Evolutionary conservation across 257 asterid species (phyloP).

Genomic region (Euphrasia confusa): DNA sequence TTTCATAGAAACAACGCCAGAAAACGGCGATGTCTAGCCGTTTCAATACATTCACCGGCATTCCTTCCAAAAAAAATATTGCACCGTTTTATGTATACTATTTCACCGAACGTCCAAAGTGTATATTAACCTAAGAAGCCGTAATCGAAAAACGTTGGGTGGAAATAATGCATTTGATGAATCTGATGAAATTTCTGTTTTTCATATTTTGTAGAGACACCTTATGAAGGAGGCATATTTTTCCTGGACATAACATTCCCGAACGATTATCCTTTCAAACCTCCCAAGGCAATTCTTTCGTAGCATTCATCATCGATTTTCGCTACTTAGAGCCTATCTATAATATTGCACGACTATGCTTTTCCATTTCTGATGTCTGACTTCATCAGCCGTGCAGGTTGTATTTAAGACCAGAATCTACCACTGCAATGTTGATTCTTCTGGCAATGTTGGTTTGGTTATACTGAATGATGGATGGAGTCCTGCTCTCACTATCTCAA

Average conservation of each 20-base stretch:
- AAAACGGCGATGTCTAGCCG: conserved; percentile 1
- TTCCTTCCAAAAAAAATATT: no score
- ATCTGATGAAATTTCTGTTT: conserved; percentile 12
- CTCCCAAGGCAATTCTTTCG: conserved; percentile 69
- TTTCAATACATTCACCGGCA: no score
- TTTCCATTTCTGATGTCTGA: conserved; percentile 31
- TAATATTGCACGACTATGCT: no score
- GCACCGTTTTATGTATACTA: no score
- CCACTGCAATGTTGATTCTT: conserved; percentile 79
- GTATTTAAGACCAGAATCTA: conserved; percentile 85
- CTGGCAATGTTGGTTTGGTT: conserved; percentile 74
- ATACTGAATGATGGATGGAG: conserved; percentile 95
- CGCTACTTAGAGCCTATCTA: not conserved
- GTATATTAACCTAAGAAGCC: no score
- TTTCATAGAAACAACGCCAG: not conserved
- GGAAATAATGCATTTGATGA: no score
- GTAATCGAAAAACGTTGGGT: no score
- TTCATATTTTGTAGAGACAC: conserved; percentile 63
- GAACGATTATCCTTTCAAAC: conserved; percentile 75
- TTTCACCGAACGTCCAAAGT: no score
- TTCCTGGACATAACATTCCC: conserved; percentile 90
- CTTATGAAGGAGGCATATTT: conserved; percentile 81
- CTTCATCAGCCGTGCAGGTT: conserved; percentile 70
- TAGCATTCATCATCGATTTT: not conserved
- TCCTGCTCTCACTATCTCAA: conserved; percentile 89